These are phyloP conservation scores for Fragilariopsis cylindrus DNA, from an alignment of 108 stramenopile species.

Conservation along the genomic window DNA sequence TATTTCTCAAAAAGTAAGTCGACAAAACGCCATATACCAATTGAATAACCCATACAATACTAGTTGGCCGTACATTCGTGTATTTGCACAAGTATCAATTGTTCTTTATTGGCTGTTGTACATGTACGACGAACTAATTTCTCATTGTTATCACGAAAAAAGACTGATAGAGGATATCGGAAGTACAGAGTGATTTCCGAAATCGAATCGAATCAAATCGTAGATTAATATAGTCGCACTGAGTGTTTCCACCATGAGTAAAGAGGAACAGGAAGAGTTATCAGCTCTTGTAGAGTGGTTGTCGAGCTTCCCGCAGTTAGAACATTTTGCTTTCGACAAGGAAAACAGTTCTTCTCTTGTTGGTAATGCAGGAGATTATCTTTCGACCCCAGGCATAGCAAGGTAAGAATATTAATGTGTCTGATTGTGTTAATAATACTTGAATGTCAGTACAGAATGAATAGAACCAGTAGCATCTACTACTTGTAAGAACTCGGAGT, in stretches of 20 bases:
- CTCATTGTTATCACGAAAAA: too few relatives aligned
- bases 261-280: slow-evolving; percentile 31
- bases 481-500: too few relatives aligned
- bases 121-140: too few relatives aligned
- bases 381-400: slow-evolving; percentile 14
- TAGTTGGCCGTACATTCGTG: too few relatives aligned
- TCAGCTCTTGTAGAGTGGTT: slow-evolving; percentile 41
- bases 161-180: too few relatives aligned
- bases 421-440: neutral
- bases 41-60: too few relatives aligned
- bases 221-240: neutral
- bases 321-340: slow-evolving; percentile 8
- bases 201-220: neutral
- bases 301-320: slow-evolving; percentile 39
- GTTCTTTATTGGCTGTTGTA: too few relatives aligned
- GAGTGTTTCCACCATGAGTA: slow-evolving; percentile 22
- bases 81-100: too few relatives aligned
- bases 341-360: slow-evolving; percentile 19
- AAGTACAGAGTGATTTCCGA: neutral
- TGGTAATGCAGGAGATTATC: slow-evolving; percentile 11
- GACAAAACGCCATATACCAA: too few relatives aligned
- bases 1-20: too few relatives aligned
- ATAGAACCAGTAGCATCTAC: too few relatives aligned
- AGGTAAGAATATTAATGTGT: slow-evolving; percentile 28
- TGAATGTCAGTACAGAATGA: too few relatives aligned